Conservation (phyloP, 495 filamentous ascomycete genomes). For the Stereocaulon alpinum region DNA sequence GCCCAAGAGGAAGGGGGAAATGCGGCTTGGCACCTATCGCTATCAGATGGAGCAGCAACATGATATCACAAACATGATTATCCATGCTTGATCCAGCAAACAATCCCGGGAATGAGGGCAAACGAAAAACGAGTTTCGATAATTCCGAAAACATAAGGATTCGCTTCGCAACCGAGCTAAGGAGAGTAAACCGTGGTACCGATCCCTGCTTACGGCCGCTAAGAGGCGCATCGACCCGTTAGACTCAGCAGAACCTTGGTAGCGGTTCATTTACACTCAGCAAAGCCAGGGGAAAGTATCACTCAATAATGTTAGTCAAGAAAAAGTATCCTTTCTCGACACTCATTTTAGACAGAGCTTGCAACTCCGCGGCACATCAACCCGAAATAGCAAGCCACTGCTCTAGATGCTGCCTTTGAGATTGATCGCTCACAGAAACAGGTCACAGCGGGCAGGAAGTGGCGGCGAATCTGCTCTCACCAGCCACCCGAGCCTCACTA, state of each 20-base stretch:
- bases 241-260: slow-evolving; percentile 1
- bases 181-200: background rate
- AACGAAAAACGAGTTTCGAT: too few relatives aligned
- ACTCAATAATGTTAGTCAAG: too few relatives aligned
- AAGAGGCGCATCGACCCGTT: slow-evolving; percentile 13
- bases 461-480: background rate
- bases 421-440: too few relatives aligned
- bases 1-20: background rate
- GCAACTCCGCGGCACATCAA: background rate
- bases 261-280: slow-evolving; percentile 3
- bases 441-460: too few relatives aligned
- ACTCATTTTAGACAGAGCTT: background rate
- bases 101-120: background rate
- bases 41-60: background rate
- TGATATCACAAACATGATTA: background rate
- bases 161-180: slow-evolving; percentile 13
- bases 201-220: slow-evolving; percentile 13
- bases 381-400: background rate
- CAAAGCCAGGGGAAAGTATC: background rate
- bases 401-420: too few relatives aligned
- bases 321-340: background rate
- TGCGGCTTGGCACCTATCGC: background rate
- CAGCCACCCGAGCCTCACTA: background rate
- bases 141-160: background rate
- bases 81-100: slow-evolving; percentile 1